These are phyloP conservation scores for Leccinum ochraceum DNA, from an alignment of 768 basidiomycete genomes.

Conservation along the genomic window DNA sequence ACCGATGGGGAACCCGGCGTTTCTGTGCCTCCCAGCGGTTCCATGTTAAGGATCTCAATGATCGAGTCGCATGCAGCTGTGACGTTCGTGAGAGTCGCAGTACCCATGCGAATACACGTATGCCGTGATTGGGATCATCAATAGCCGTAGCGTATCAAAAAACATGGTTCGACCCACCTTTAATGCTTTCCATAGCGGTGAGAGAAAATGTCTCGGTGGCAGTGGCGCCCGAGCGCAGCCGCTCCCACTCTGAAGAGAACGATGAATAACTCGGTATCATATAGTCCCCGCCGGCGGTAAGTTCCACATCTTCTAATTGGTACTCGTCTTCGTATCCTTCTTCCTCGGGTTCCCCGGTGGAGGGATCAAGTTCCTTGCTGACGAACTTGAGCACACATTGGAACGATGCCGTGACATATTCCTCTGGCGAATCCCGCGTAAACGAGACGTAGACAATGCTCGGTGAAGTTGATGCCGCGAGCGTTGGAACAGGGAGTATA, in stretches of 20 bases:
- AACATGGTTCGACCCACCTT: conserved; percentile 58
- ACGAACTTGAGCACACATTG: conserved; percentile 90
- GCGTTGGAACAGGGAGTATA: conserved; percentile 79
- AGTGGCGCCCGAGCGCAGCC: conserved; percentile 71
- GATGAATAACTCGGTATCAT: conserved; percentile 93
- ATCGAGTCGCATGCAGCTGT: conserved; percentile 95
- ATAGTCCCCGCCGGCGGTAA: conserved; percentile 91
- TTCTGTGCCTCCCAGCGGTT: conserved; percentile 91
- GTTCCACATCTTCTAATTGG: conserved; percentile 92
- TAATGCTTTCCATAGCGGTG: conserved; percentile 88
- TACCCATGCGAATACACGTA: conserved; percentile 14
- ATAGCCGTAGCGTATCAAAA: conserved; percentile 11
- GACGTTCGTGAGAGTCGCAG: conserved; percentile 10
- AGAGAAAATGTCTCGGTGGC: conserved; percentile 94
- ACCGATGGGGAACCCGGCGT: conserved; percentile 78
- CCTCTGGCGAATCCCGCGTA: conserved; percentile 74
- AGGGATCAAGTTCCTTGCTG: conserved; percentile 96
- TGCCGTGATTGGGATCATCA: conserved; percentile 22
- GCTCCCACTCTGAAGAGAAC: conserved; percentile 95
- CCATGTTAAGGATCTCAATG: conserved; percentile 96
- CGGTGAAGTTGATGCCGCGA: conserved; percentile 72
- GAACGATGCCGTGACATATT: conserved; percentile 84
- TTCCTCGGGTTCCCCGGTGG: conserved; percentile 92
- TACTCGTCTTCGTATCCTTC: conserved; percentile 99
- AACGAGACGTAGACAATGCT: conserved; percentile 92